phyloP scores from a whole-genome alignment of 805 yeast genomes.

The Dipodascopsis uninucleata region DNA sequence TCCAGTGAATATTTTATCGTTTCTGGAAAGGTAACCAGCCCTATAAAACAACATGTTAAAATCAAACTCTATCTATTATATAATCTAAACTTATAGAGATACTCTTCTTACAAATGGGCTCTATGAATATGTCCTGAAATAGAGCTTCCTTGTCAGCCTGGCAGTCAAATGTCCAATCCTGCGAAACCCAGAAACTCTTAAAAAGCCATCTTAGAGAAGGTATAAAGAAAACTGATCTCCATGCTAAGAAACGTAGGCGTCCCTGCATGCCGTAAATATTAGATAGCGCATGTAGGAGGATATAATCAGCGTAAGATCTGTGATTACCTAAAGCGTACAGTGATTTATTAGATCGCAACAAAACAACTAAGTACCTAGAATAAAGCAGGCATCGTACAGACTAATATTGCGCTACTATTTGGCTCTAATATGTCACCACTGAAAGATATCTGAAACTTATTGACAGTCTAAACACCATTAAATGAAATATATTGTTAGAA shows the following conservation, averaged over 20 bases:
- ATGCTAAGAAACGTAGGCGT: constrained; percentile 8
- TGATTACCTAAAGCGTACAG: constrained; percentile 16
- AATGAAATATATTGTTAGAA: background rate
- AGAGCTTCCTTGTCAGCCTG: constrained; percentile 6
- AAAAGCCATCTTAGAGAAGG: constrained; percentile 19
- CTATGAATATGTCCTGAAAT: background rate
- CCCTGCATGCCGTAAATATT: constrained; percentile 15
- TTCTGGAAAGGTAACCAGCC: constrained; percentile 82
- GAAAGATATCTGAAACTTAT: constrained; percentile 18
- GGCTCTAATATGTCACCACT: constrained; percentile 23
- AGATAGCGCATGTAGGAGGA: constrained; percentile 18
- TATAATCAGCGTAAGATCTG: constrained; percentile 14
- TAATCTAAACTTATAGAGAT: background rate
- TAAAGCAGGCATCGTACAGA: constrained; percentile 6
- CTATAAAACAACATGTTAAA: constrained; percentile 35
- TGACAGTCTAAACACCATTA: constrained; percentile 12
- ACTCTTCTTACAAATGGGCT: constrained; percentile 9
- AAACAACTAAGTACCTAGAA: no score
- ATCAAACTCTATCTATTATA: background rate
- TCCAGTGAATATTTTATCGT: constrained; percentile 47
- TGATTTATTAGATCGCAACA: background rate
- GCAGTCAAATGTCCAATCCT: constrained; percentile 19
- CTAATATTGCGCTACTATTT: constrained; percentile 11
- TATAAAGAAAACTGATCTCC: constrained; percentile 15
- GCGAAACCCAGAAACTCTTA: constrained; percentile 18